Evolutionary conservation across 163 green algal species (phyloP).

Genomic region (Chloroidium sp.): DNA sequence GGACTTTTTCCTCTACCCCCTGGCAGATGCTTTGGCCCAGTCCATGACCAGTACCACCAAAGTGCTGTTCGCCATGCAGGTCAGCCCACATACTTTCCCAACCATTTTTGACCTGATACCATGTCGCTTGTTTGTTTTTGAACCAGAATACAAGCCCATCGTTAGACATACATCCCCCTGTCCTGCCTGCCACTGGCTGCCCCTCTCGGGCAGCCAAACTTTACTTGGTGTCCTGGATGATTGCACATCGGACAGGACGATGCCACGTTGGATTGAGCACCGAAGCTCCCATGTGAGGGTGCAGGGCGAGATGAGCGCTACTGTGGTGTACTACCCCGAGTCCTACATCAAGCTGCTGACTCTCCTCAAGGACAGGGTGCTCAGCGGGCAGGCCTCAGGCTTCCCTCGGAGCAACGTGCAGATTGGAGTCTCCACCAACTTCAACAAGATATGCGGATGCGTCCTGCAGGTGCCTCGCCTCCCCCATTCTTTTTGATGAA

Average conservation of each 20-base stretch:
- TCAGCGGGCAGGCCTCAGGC: neutral
- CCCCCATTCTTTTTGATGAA: no score
- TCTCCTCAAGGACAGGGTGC: conserved; percentile 7
- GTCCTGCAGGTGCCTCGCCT: conserved; percentile 12
- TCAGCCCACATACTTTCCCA: neutral
- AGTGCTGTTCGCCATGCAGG: conserved; percentile 23
- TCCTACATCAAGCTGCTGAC: conserved; percentile 13
- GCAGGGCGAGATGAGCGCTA: conserved; percentile 18
- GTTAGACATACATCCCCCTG: no score
- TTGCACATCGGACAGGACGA: no score
- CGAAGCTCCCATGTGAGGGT: neutral
- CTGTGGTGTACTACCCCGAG: conserved; percentile 21
- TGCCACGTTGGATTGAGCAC: no score
- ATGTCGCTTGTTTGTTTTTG: no score
- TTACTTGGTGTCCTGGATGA: no score
- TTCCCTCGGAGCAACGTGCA: conserved; percentile 1
- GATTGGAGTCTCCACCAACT: conserved; percentile 23
- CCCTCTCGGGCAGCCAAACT: no score
- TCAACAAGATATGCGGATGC: conserved; percentile 32
- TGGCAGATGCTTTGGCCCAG: conserved; percentile 18
- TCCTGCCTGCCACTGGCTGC: no score
- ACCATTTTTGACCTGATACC: no score
- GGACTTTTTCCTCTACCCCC: conserved; percentile 23
- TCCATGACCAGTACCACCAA: conserved; percentile 8
- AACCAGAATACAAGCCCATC: no score